Evolutionary conservation across 2,329 filamentous ascomycete species (phyloP).

Genomic region (Didymella sp.): DNA sequence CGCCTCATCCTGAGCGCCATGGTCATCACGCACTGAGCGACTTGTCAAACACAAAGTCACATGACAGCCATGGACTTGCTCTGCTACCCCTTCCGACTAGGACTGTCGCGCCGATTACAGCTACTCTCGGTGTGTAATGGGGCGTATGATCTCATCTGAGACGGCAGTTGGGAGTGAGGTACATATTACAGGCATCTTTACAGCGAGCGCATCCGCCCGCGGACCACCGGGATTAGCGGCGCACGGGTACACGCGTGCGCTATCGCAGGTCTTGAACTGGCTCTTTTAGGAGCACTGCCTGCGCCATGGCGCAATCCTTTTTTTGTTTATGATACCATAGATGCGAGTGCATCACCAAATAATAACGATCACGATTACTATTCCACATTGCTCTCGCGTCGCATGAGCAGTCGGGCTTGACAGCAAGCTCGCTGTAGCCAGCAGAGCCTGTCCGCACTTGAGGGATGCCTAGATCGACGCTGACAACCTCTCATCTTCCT

Average conservation of each 20-base stretch:
- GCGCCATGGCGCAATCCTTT: slow-evolving; percentile 19
- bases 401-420: neutral
- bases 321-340: slow-evolving; percentile 41
- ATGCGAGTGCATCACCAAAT: slow-evolving; percentile 31
- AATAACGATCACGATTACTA: slow-evolving; percentile 10
- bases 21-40: neutral
- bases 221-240: slow-evolving; percentile 15
- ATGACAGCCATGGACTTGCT: slow-evolving; percentile 2
- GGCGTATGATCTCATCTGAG: slow-evolving; percentile 5
- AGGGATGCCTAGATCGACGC: no score
- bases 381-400: neutral
- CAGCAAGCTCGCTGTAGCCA: neutral
- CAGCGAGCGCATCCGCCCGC: slow-evolving; percentile 18
- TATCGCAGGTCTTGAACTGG: slow-evolving; percentile 28
- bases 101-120: slow-evolving; percentile 24
- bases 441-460: no score
- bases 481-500: no score
- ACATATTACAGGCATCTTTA: slow-evolving; percentile 13
- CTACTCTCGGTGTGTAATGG: neutral
- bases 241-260: slow-evolving; percentile 25
- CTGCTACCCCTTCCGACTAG: slow-evolving; percentile 26
- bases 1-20: slow-evolving; percentile 22
- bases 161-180: slow-evolving; percentile 13
- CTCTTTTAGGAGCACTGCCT: slow-evolving; percentile 7
- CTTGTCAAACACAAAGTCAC: slow-evolving; percentile 1